Evolutionary conservation across 805 yeast genomes (phyloP).

Genomic region (Nakazawaea siamensis): DNA sequence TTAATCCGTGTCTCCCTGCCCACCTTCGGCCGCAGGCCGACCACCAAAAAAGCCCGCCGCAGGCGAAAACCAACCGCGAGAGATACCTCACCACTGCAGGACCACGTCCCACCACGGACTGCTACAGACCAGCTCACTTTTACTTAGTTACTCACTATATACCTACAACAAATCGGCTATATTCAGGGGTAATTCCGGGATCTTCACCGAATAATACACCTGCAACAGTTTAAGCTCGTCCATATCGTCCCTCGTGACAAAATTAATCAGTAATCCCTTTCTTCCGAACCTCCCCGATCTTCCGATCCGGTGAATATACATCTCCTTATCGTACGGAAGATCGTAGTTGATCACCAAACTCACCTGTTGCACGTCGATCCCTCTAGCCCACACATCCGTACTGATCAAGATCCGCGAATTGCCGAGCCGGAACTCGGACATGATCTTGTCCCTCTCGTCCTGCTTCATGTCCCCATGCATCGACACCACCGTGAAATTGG

Average conservation of each 20-base stretch:
- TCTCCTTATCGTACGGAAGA: constrained; percentile 82
- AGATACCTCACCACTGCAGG: no score
- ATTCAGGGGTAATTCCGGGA: constrained; percentile 87
- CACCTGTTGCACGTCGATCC: constrained; percentile 97
- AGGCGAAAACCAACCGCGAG: no score
- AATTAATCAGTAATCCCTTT: constrained; percentile 95
- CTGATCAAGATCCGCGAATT: constrained; percentile 87
- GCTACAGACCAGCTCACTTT: no score
- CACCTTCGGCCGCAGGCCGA: no score
- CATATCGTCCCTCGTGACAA: constrained; percentile 75
- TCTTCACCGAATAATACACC: constrained; percentile 81
- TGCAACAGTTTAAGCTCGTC: constrained; percentile 77
- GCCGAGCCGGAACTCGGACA: constrained; percentile 95
- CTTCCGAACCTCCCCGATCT: constrained; percentile 98
- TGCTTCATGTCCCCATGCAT: constrained; percentile 97
- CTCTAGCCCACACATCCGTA: constrained; percentile 95
- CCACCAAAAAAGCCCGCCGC: no score
- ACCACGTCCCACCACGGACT: no score
- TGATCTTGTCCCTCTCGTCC: constrained; percentile 85
- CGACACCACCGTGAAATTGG: constrained; percentile 85
- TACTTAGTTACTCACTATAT: background rate
- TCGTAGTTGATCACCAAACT: constrained; percentile 93
- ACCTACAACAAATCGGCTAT: constrained; percentile 19
- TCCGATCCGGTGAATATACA: constrained; percentile 96
- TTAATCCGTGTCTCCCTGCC: no score